phyloP scores from a whole-genome alignment of 805 yeast genomes.

The Nakazawaea ishiwadae region DNA sequence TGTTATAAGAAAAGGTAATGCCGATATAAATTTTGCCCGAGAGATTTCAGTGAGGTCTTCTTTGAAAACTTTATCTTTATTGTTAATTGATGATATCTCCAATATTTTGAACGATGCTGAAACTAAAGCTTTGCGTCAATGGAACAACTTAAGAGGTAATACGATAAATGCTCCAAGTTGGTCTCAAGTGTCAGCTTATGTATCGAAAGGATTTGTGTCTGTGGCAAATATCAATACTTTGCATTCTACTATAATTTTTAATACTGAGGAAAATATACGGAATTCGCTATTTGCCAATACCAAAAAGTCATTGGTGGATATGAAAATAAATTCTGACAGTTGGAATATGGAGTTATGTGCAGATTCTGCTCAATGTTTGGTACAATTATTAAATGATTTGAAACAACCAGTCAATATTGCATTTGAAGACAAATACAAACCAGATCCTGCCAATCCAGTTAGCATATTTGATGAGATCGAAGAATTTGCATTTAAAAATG shows the following conservation, averaged over 20 bases:
- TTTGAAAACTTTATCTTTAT: constrained; percentile 42
- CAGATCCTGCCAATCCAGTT: constrained; percentile 27
- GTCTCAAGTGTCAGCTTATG: constrained; percentile 36
- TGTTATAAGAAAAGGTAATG: constrained; percentile 47
- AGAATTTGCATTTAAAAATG: constrained; percentile 23
- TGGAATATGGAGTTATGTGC: constrained; percentile 63
- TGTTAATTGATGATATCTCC: constrained; percentile 60
- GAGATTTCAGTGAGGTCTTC: constrained; percentile 37
- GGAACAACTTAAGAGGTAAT: constrained; percentile 17
- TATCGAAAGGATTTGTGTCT: constrained; percentile 45
- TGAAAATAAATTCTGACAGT: constrained; percentile 45
- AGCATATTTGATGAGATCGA: constrained; percentile 40
- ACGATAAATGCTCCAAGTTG: constrained; percentile 23
- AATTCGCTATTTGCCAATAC: constrained; percentile 12
- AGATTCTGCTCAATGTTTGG: constrained; percentile 72
- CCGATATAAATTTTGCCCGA: constrained; percentile 37
- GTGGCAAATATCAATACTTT: constrained; percentile 42
- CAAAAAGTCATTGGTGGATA: constrained; percentile 30
- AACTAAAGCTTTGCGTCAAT: constrained; percentile 18
- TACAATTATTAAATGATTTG: constrained; percentile 65
- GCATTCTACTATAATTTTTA: constrained; percentile 27
- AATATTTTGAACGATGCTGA: constrained; percentile 29
- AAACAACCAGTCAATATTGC: constrained; percentile 61
- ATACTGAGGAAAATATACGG: constrained; percentile 12
- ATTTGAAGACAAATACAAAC: constrained; percentile 55